A percentile compares a stretch with the other conserved stretches of the same genome.
Conservation (phyloP, 768 basidiomycete species). For the Suillus variegatus region DNA sequence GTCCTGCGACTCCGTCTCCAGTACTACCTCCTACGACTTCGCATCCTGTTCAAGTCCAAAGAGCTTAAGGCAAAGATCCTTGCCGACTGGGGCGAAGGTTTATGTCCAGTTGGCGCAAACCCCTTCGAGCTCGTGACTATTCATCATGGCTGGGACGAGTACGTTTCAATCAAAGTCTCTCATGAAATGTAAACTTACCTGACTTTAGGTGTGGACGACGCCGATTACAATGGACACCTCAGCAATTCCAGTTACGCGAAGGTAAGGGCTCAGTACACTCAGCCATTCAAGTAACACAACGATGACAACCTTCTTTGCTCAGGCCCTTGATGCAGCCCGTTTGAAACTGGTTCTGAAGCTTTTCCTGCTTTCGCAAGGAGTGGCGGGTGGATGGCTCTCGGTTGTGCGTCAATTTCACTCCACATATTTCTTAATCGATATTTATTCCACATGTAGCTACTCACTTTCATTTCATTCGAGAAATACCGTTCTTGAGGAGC, state of each 20-base stretch:
- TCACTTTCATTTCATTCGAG: conserved; percentile 67
- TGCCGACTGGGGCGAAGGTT: conserved; percentile 46
- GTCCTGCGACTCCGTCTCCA: conserved; percentile 38
- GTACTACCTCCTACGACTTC: conserved; percentile 33
- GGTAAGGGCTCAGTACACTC: conserved; percentile 33
- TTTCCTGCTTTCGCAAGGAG: conserved; percentile 60
- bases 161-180: background rate
- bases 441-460: conserved; percentile 43
- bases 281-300: too few relatives aligned
- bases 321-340: conserved; percentile 50
- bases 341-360: conserved; percentile 47
- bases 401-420: conserved; percentile 26
- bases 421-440: background rate
- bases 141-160: conserved; percentile 60
- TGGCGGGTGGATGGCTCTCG: conserved; percentile 65
- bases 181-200: conserved; percentile 6
- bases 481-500: conserved; percentile 61
- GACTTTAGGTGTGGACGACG: conserved; percentile 61
- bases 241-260: conserved; percentile 85
- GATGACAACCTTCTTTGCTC: background rate
- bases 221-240: conserved; percentile 73
- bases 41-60: conserved; percentile 40
- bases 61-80: conserved; percentile 33
- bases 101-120: conserved; percentile 54
- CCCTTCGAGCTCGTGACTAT: conserved; percentile 50